Percentiles rank a stretch among this genome's conserved stretches.
phyloP scores from a whole-genome alignment of 1,284 basidiomycete species.

The Rhizoctonia solani region DNA sequence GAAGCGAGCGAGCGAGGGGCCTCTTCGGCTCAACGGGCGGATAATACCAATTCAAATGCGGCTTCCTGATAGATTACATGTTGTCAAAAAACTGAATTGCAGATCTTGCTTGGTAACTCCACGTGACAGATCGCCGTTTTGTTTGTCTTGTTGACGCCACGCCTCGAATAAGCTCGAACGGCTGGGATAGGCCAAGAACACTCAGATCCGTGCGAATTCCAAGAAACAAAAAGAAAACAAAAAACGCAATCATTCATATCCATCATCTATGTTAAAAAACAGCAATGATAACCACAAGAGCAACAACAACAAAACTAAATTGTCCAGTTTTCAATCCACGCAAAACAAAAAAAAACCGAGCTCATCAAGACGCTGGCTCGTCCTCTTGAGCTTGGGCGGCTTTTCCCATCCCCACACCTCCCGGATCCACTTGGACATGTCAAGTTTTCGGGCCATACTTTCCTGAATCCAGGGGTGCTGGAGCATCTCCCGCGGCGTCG shows the following conservation, averaged over 20 bases:
- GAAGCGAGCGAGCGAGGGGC: background rate
- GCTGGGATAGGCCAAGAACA: too few species aligned
- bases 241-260: too few species aligned
- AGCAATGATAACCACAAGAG: too few species aligned
- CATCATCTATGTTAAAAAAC: too few species aligned
- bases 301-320: too few species aligned
- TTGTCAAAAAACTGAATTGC: background rate
- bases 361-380: background rate
- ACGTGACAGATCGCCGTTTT: background rate
- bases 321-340: background rate
- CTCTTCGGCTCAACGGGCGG: background rate
- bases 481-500: slow-evolving; percentile 84
- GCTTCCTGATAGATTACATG: background rate
- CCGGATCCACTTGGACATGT: slow-evolving; percentile 89
- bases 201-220: too few species aligned
- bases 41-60: background rate
- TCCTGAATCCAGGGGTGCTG: slow-evolving; percentile 85
- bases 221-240: too few species aligned
- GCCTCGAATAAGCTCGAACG: too few species aligned
- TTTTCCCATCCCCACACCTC: slow-evolving; percentile 81
- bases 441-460: slow-evolving; percentile 79
- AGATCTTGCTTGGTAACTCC: background rate
- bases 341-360: background rate
- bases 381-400: background rate
- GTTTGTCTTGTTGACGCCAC: background rate